These are phyloP conservation scores for Fraxinus velutina DNA, from an alignment of 305 asterid species.

Conservation along the genomic window DNA sequence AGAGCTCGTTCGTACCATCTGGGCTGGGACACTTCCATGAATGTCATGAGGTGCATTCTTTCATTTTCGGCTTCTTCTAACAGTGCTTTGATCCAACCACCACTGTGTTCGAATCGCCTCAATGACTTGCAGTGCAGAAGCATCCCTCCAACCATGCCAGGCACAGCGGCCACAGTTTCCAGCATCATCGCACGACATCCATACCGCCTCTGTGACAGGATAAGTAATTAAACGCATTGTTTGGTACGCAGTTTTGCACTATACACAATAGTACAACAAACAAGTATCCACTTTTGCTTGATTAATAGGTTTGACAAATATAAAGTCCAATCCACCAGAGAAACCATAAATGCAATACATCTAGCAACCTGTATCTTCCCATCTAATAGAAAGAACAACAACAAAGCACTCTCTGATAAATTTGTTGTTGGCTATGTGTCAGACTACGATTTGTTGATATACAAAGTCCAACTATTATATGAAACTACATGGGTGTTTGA, in stretches of 20 bases:
- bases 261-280: neutral
- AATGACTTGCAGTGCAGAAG: slow-evolving; percentile 35
- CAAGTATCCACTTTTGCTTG: neutral
- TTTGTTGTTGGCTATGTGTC: neutral
- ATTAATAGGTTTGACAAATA: neutral
- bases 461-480: neutral
- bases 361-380: neutral
- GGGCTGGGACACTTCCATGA: slow-evolving; percentile 40
- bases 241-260: neutral
- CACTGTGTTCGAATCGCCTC: slow-evolving; percentile 41
- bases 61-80: slow-evolving; percentile 46
- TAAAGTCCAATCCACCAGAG: neutral
- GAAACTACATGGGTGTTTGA: neutral
- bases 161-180: slow-evolving; percentile 52
- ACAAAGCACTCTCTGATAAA: neutral
- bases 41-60: slow-evolving; percentile 48
- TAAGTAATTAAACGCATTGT: neutral
- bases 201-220: slow-evolving; percentile 37
- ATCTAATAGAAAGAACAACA: neutral
- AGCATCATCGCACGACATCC: slow-evolving; percentile 49
- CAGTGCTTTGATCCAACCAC: slow-evolving; percentile 43
- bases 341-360: neutral
- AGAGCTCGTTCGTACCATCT: slow-evolving; percentile 40
- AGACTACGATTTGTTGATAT: neutral
- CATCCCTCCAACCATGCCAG: slow-evolving; percentile 53